These are phyloP conservation scores for Colletotrichum sojae DNA, from an alignment of 2,329 filamentous ascomycete genomes.

Conservation along the genomic window DNA sequence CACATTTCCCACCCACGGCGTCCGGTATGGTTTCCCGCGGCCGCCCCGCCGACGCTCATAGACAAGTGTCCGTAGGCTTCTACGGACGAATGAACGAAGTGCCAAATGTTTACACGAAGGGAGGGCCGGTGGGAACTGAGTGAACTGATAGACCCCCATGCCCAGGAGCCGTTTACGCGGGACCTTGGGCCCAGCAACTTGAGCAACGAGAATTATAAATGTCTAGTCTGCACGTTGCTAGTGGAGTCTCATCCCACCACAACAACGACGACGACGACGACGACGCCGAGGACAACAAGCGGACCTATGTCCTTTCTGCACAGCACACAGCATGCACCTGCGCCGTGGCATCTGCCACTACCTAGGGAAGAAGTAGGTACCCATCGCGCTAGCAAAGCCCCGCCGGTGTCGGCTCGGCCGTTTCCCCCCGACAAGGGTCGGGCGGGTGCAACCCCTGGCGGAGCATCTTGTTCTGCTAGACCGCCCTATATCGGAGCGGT, in stretches of 20 bases:
- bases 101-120: neutral
- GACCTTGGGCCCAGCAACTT: conserved; percentile 9
- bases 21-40: neutral
- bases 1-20: neutral
- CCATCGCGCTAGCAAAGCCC: conserved; percentile 30
- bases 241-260: conserved; percentile 22
- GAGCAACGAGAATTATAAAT: conserved; percentile 27
- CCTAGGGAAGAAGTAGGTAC: neutral
- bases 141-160: conserved; percentile 5
- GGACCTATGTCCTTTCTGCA: conserved; percentile 26
- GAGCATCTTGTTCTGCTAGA: conserved; percentile 21
- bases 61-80: neutral
- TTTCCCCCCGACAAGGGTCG: conserved; percentile 36
- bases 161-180: conserved; percentile 6
- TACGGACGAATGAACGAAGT: neutral
- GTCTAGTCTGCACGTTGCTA: conserved; percentile 7
- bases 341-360: conserved; percentile 16
- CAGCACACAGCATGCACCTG: conserved; percentile 21
- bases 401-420: conserved; percentile 41
- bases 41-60: neutral
- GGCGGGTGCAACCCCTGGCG: conserved; percentile 27
- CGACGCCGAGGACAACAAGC: conserved; percentile 9
- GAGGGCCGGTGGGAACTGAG: neutral
- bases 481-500: conserved; percentile 42
- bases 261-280: neutral